phyloP scores from a whole-genome alignment of 495 filamentous ascomycete genomes.

The Aspergillus biplanus region DNA sequence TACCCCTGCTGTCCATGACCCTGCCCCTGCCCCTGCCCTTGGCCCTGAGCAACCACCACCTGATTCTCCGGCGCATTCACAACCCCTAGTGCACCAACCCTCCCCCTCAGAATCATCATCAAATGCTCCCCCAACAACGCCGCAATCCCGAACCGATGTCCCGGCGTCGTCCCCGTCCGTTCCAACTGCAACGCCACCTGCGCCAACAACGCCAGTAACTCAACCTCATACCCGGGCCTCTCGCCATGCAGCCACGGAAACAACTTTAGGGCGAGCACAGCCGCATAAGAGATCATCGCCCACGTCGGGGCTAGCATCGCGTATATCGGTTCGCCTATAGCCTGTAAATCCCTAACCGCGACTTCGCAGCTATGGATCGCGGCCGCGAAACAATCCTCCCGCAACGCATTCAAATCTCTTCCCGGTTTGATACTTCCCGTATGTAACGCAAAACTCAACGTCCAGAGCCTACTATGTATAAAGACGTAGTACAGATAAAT shows the following conservation, averaged over 20 bases:
- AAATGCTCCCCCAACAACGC: slow-evolving; percentile 34
- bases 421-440: slow-evolving; percentile 4
- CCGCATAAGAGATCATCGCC: slow-evolving; percentile 37
- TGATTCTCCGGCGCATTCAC: no score
- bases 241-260: slow-evolving; percentile 25
- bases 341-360: slow-evolving; percentile 29
- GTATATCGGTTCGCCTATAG: slow-evolving; percentile 31
- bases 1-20: no score
- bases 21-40: no score
- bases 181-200: slow-evolving; percentile 32
- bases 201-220: slow-evolving; percentile 28
- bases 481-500: slow-evolving; percentile 32
- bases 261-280: slow-evolving; percentile 28
- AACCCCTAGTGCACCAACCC: no score
- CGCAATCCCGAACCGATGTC: slow-evolving; percentile 33
- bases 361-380: slow-evolving; percentile 37
- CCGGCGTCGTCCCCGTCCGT: slow-evolving; percentile 28
- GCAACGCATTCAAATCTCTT: slow-evolving; percentile 44
- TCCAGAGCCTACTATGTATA: slow-evolving; percentile 33
- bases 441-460: slow-evolving; percentile 31
- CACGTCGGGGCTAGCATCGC: slow-evolving; percentile 38
- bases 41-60: no score
- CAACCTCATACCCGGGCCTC: slow-evolving; percentile 21
- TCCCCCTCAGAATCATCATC: no score
- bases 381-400: slow-evolving; percentile 43